Base-by-base conservation (phyloP, 1,284 basidiomycete genomes). In the Phaffia rhodozyma region DNA sequence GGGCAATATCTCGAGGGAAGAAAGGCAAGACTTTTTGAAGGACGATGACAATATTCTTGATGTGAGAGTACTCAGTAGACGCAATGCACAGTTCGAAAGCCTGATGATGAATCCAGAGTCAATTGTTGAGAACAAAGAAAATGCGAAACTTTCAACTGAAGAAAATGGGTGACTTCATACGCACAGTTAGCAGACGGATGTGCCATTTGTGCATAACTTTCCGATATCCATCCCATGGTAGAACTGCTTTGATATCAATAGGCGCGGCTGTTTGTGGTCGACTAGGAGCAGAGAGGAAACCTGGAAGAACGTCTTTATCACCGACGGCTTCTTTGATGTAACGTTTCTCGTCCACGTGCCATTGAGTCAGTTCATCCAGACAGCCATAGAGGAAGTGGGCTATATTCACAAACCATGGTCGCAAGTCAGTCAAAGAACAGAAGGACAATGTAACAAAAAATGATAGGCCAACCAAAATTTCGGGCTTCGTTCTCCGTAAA, bases 401-500 rank as follows among this genome's bases (percentile, higher is more conserved):
- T 89, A 66, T 5, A 43, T 11, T 11, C 38, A 16, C 16, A 16
- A 16, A 43, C 47, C 50, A 16, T 20, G n/a, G 27, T 65, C 48
- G 9, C 16, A 32, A 50, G 51, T 43, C 30, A 64, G 9, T 60
- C 50, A 7, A 61, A 53, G 66, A 58, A 55, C 27, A 58, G 38
- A 61, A 50, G 47, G 58, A 66, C 48, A 29, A 58, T 57, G 29
- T 55, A 53, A 47, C 51, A 61, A 61, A 21, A 5, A 30, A 29
- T 25, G 34, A n/a, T 18, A 18, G 29, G 72, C 78, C 57, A 70
- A 88, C 91, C 92, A 71, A 93, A 93, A 75, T 97, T 98, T 63
- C 87, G 84, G 7, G 92, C 92, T 76, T 99, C 94, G 70, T 89
- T 91, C 77, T 96, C 94, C 60, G 91, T 96, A 6, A 66, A 30